Evolutionary conservation across 164 flowering plant species (phyloP).

Genomic region (Annona cherimola): DNA sequence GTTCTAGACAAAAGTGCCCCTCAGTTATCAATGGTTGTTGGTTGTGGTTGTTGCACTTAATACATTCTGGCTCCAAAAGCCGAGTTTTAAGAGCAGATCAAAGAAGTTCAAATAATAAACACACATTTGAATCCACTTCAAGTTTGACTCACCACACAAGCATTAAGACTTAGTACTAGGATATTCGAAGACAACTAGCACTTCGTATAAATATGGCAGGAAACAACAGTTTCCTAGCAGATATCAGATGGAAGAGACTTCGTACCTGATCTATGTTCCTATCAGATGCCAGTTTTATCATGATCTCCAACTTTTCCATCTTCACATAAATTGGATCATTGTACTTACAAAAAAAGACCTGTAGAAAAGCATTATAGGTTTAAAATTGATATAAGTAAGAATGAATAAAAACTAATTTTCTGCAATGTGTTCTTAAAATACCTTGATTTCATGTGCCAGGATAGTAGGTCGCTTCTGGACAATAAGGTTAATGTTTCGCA

Average conservation of each 20-base stretch:
- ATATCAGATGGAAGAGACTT: background rate
- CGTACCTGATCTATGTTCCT: slow-evolving; percentile 95
- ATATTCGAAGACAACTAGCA: no score
- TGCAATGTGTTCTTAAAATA: slow-evolving; percentile 12
- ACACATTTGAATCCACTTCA: no score
- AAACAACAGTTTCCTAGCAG: background rate
- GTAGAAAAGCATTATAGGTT: slow-evolving; percentile 5
- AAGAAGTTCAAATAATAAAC: no score
- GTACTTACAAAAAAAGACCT: slow-evolving; percentile 99
- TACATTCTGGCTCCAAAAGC: no score
- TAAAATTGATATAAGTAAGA: background rate
- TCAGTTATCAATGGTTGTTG: no score
- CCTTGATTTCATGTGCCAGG: slow-evolving; percentile 99
- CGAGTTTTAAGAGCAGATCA: no score
- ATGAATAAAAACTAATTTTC: background rate
- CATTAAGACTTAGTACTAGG: no score
- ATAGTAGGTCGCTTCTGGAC: slow-evolving; percentile 96
- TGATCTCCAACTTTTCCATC: slow-evolving; percentile 94
- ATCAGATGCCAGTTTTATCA: slow-evolving; percentile 99
- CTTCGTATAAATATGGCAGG: background rate
- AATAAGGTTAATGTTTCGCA: slow-evolving; percentile 92
- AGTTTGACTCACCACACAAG: no score
- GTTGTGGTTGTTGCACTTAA: no score
- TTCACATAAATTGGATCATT: slow-evolving; percentile 98
- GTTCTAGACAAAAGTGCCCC: no score